phyloP scores from a whole-genome alignment of 768 basidiomycete species.

The Kwoniella sp. region DNA sequence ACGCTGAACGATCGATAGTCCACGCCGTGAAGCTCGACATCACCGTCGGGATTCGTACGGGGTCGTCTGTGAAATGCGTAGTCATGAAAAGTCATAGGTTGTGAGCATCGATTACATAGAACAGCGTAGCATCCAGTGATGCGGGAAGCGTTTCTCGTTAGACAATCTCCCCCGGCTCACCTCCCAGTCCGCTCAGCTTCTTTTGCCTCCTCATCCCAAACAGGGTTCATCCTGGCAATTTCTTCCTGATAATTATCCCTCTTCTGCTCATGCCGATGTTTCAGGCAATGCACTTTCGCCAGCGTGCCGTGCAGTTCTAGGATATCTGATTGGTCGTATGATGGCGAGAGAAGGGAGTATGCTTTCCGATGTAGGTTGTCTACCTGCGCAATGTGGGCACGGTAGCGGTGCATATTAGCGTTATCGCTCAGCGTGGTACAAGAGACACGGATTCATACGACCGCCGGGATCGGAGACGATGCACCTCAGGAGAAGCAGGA shows the following conservation, averaged over 20 bases:
- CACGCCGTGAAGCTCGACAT: conserved; percentile 80
- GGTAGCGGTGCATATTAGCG: no score
- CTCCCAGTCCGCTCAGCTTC: conserved; percentile 61
- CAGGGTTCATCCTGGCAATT: conserved; percentile 73
- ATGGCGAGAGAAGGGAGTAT: conserved; percentile 28
- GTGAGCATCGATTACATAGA: no score
- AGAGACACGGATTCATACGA: neutral
- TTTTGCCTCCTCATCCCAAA: conserved; percentile 67
- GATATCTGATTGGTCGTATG: conserved; percentile 60
- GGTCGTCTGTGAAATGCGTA: conserved; percentile 60
- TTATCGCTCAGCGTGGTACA: no score
- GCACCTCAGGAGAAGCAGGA: no score
- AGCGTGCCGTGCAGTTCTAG: conserved; percentile 88
- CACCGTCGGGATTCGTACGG: conserved; percentile 90
- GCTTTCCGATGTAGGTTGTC: conserved; percentile 91
- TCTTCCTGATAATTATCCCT: conserved; percentile 73
- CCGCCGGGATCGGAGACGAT: no score
- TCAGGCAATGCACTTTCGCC: conserved; percentile 76
- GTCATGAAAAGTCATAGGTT: neutral
- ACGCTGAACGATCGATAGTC: conserved; percentile 76
- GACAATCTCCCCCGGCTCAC: conserved; percentile 15
- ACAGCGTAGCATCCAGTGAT: no score
- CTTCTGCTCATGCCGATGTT: conserved; percentile 68
- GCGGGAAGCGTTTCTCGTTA: no score
- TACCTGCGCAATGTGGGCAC: conserved; percentile 60